These are phyloP conservation scores for Kernera saxatilis DNA, from an alignment of 345 rosid species.

Conservation along the genomic window DNA sequence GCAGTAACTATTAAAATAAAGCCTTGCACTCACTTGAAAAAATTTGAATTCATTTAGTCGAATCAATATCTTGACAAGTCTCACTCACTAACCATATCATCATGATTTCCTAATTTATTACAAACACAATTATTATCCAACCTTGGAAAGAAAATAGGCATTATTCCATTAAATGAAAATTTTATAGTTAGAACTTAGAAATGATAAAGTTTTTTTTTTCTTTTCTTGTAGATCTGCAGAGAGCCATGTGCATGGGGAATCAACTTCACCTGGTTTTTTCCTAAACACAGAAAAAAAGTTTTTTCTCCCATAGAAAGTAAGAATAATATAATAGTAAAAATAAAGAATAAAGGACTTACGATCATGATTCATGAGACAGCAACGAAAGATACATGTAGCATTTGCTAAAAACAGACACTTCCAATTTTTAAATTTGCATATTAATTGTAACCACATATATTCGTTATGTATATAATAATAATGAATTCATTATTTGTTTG, in stretches of 20 bases:
- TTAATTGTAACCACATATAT: not conserved
- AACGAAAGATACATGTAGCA: slow-evolving; percentile 29
- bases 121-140: slow-evolving; percentile 4
- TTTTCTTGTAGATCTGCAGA: slow-evolving; percentile 23
- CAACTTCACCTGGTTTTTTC: slow-evolving; percentile 23
- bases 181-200: not conserved
- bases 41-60: not conserved
- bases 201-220: not conserved
- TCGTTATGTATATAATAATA: not conserved
- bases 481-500: not conserved
- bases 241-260: slow-evolving; percentile 34
- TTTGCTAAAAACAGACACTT: slow-evolving; percentile 16
- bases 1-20: too few species aligned
- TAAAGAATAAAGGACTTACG: not conserved
- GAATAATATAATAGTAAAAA: not conserved
- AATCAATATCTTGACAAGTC: slow-evolving; percentile 1
- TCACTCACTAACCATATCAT: slow-evolving; percentile 1
- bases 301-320: slow-evolving; percentile 5
- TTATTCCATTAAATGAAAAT: not conserved
- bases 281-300: not conserved
- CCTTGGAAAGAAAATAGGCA: not conserved
- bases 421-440: not conserved
- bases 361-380: slow-evolving; percentile 31
- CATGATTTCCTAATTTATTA: slow-evolving; percentile 3
- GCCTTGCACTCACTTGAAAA: not conserved